A percentile compares a stretch with the other conserved stretches of the same genome.
Evolutionary conservation across 805 yeast species (phyloP).

Genomic region (Lachancea nothofagi): DNA sequence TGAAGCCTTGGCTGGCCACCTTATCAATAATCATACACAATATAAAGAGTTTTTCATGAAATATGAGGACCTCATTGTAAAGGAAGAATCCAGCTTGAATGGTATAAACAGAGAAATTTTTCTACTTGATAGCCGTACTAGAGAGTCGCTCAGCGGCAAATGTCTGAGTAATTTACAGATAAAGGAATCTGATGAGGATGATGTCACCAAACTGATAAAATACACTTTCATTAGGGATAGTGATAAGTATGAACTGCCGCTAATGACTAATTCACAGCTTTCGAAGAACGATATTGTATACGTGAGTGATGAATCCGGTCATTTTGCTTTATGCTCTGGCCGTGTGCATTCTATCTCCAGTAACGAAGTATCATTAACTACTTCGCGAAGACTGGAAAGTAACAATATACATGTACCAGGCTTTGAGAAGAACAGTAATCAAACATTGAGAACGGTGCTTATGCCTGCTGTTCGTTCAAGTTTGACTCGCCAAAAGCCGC

Average conservation of each 20-base stretch:
- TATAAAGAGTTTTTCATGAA: conserved; percentile 56
- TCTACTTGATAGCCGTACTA: conserved; percentile 45
- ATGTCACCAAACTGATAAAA: conserved; percentile 28
- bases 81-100: conserved; percentile 60
- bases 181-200: conserved; percentile 19
- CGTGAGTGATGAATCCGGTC: conserved; percentile 76
- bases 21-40: conserved; percentile 24
- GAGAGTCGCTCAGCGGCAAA: conserved; percentile 58
- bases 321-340: conserved; percentile 68
- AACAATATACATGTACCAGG: conserved; percentile 30
- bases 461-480: background rate
- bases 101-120: conserved; percentile 55
- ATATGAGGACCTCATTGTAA: conserved; percentile 69
- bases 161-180: conserved; percentile 50
- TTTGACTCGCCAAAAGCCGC: conserved; percentile 7
- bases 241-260: conserved; percentile 10
- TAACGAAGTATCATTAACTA: conserved; percentile 42
- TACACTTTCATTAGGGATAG: conserved; percentile 46
- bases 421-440: conserved; percentile 43
- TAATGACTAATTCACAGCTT: conserved; percentile 42
- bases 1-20: conserved; percentile 45
- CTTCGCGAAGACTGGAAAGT: conserved; percentile 48
- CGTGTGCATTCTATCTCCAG: conserved; percentile 41
- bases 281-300: conserved; percentile 56
- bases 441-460: conserved; percentile 47